Conservation (phyloP, 2,329 filamentous ascomycete species). For the Talaromyces sp. region DNA sequence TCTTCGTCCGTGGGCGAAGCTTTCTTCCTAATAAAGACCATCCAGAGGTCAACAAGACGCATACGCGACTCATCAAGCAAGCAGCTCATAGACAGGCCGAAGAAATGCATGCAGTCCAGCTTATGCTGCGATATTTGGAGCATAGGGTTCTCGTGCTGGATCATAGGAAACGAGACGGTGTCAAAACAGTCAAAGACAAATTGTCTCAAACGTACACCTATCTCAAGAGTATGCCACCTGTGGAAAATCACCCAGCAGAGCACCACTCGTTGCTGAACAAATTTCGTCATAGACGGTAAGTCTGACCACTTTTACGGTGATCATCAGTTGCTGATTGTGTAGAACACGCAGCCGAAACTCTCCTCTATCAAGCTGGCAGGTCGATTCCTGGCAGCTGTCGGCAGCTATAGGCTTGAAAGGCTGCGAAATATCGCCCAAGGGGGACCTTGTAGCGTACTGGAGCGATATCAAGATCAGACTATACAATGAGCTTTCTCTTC, state of each 20-base stretch:
- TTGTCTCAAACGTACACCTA: slow-evolving; percentile 20
- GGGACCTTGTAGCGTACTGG: slow-evolving; percentile 29
- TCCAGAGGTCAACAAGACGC: slow-evolving; percentile 13
- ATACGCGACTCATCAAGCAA: slow-evolving; percentile 4
- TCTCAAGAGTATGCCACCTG: slow-evolving; percentile 9
- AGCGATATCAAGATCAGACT: slow-evolving; percentile 28
- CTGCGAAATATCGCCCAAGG: slow-evolving; percentile 28
- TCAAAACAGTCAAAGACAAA: slow-evolving; percentile 22
- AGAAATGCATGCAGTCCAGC: slow-evolving; percentile 25
- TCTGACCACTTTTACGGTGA: neutral
- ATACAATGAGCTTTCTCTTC: slow-evolving; percentile 25
- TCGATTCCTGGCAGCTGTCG: slow-evolving; percentile 22
- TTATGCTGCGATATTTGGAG: slow-evolving; percentile 29
- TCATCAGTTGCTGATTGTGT: neutral
- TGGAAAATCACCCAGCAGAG: neutral
- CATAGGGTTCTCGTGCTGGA: slow-evolving; percentile 25
- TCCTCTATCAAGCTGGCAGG: slow-evolving; percentile 19
- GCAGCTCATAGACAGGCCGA: slow-evolving; percentile 18
- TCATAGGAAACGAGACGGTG: slow-evolving; percentile 22
- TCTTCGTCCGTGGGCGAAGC: slow-evolving; percentile 12
- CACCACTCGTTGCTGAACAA: neutral
- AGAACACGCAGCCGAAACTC: neutral
- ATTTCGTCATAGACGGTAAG: slow-evolving; percentile 4
- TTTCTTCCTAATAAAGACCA: slow-evolving; percentile 11
- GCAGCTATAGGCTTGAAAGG: slow-evolving; percentile 26